These are phyloP conservation scores for Trebouxia sp. DNA, from an alignment of 139 green algal genomes.

Conservation along the genomic window DNA sequence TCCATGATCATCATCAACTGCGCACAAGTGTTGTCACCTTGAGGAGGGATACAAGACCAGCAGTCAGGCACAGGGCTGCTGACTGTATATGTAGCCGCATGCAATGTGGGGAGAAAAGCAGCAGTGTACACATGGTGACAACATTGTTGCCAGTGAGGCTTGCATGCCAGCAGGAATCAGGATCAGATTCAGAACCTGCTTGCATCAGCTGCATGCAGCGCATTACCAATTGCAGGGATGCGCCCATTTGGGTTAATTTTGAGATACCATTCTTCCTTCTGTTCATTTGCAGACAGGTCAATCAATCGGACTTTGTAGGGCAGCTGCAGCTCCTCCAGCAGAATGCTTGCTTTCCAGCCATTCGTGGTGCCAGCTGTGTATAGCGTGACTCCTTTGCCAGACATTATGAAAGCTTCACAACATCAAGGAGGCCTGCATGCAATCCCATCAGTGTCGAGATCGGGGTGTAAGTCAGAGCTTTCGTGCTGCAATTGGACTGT, in stretches of 20 bases:
- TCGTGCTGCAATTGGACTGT: too few relatives aligned
- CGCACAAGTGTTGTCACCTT: background rate
- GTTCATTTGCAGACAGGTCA: conserved; percentile 38
- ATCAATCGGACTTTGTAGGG: conserved; percentile 43
- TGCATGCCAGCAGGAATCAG: too few relatives aligned
- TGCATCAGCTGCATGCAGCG: background rate
- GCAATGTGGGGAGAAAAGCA: too few relatives aligned
- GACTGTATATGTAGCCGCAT: too few relatives aligned
- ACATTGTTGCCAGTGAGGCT: too few relatives aligned
- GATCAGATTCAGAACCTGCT: background rate
- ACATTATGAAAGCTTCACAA: background rate
- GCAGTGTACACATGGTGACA: too few relatives aligned
- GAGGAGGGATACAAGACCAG: too few relatives aligned
- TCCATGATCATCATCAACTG: conserved; percentile 42
- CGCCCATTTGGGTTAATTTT: conserved; percentile 57
- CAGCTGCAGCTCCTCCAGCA: conserved; percentile 48
- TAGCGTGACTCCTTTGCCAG: conserved; percentile 32
- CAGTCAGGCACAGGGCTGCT: too few relatives aligned
- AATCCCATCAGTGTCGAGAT: too few relatives aligned
- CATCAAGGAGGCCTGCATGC: too few relatives aligned
- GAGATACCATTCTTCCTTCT: conserved; percentile 55
- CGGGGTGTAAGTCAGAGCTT: too few relatives aligned
- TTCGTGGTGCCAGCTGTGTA: conserved; percentile 48
- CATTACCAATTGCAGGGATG: conserved; percentile 56
- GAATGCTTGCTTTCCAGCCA: conserved; percentile 53